Evolutionary conservation across 108 stramenopile genomes (phyloP).

Genomic region (Conticribra weissflogii): DNA sequence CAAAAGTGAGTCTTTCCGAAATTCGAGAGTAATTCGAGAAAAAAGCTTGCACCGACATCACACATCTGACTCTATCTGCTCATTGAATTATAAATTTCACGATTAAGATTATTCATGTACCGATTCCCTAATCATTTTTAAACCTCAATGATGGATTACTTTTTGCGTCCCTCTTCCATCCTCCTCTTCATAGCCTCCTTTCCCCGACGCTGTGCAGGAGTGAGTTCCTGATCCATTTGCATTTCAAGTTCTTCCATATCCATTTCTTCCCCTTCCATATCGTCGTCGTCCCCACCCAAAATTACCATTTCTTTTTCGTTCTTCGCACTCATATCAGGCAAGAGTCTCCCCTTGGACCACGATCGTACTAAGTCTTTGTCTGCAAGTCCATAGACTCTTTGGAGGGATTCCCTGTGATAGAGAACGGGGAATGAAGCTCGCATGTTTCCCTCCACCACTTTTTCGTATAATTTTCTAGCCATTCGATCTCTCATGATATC

Average conservation of each 20-base stretch:
- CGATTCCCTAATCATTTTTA: too few relatives aligned
- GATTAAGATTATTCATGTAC: too few relatives aligned
- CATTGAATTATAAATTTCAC: too few relatives aligned
- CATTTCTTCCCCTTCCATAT: conserved; percentile 51
- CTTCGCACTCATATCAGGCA: conserved; percentile 32
- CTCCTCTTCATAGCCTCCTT: conserved; percentile 77
- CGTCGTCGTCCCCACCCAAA: conserved; percentile 27
- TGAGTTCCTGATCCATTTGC: conserved; percentile 61
- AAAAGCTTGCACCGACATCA: too few relatives aligned
- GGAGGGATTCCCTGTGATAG: conserved; percentile 77
- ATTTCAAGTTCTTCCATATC: conserved; percentile 72
- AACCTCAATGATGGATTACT: too few relatives aligned
- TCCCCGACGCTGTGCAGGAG: conserved; percentile 67
- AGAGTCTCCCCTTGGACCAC: conserved; percentile 75
- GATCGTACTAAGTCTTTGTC: conserved; percentile 62
- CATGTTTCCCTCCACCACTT: conserved; percentile 42
- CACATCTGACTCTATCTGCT: too few relatives aligned
- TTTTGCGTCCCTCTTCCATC: conserved; percentile 58
- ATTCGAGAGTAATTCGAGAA: too few relatives aligned
- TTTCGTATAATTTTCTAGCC: conserved; percentile 62
- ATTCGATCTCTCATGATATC: conserved; percentile 60
- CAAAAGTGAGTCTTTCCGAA: too few relatives aligned
- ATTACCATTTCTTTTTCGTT: conserved; percentile 33
- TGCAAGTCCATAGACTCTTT: conserved; percentile 46
- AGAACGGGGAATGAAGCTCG: conserved; percentile 59